phyloP scores from a whole-genome alignment of 371 early-diverging fungal genomes.

The Mortierella sp. region DNA sequence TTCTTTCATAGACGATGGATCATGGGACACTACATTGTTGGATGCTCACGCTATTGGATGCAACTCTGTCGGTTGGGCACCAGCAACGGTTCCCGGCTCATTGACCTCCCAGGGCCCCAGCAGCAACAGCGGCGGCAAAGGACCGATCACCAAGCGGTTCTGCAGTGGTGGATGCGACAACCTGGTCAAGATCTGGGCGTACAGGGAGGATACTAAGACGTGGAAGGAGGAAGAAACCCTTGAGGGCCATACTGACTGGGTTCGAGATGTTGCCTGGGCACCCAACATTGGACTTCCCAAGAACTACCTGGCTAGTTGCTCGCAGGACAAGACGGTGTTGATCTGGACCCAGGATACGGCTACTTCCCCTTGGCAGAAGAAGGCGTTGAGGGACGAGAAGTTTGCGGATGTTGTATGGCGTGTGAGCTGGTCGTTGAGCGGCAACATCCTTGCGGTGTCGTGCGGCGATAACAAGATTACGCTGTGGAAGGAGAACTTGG shows the following conservation, averaged over 20 bases:
- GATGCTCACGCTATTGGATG: constrained; percentile 94
- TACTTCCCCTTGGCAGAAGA: constrained; percentile 80
- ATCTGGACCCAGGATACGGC: constrained; percentile 94
- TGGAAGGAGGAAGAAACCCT: constrained; percentile 87
- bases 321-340: constrained; percentile 96
- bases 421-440: constrained; percentile 95
- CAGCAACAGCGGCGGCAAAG: constrained; percentile 74
- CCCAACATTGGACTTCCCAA: constrained; percentile 94
- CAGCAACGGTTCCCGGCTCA: constrained; percentile 87
- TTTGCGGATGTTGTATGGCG: constrained; percentile 98
- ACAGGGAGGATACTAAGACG: constrained; percentile 78
- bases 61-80: constrained; percentile 97
- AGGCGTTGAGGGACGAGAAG: constrained; percentile 76
- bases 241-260: constrained; percentile 97
- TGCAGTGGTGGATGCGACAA: constrained; percentile 98
- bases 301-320: constrained; percentile 93
- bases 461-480: constrained; percentile 97
- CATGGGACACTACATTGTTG: constrained; percentile 82
- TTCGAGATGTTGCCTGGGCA: constrained; percentile 98
- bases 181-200: constrained; percentile 94
- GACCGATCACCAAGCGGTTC: constrained; percentile 80
- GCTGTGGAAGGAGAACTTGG: constrained; percentile 94
- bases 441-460: constrained; percentile 96
- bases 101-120: constrained; percentile 72
- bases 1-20: constrained; percentile 76